These are phyloP conservation scores for Colletotrichum musicola DNA, from an alignment of 2,329 filamentous ascomycete genomes.

Conservation along the genomic window DNA sequence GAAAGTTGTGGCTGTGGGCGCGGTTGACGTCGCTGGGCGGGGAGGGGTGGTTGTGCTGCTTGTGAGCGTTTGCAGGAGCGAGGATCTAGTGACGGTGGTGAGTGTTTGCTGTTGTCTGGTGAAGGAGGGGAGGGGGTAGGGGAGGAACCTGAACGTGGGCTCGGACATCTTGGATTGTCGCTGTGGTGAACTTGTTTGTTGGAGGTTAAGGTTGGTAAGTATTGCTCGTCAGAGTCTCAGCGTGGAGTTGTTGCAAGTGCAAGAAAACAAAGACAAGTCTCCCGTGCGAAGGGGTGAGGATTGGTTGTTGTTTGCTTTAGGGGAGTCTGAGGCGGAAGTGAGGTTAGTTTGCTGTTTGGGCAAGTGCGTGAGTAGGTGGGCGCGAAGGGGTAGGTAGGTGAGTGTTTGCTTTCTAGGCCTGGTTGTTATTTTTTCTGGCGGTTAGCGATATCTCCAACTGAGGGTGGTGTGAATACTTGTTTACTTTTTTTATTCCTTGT, in stretches of 20 bases:
- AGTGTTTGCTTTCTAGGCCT: not conserved
- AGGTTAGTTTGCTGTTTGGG: too few species aligned
- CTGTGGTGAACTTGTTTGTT: not conserved
- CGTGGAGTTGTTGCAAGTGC: not conserved
- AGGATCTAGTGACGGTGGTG: not conserved
- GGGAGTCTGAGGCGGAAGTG: too few species aligned
- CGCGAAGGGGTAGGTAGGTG: not conserved
- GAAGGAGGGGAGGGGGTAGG: not conserved
- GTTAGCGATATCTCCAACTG: not conserved
- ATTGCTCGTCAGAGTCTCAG: not conserved
- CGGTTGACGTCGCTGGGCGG: not conserved
- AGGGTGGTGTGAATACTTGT: not conserved
- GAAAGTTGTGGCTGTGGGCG: not conserved
- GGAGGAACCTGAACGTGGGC: not conserved
- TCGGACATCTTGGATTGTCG: not conserved
- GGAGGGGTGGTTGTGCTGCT: not conserved
- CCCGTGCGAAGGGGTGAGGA: too few species aligned
- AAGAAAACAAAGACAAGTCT: not conserved
- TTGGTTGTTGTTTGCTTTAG: too few species aligned
- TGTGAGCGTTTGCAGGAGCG: not conserved
- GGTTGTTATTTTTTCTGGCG: not conserved
- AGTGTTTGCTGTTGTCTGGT: not conserved
- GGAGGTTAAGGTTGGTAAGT: not conserved
- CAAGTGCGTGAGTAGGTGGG: too few species aligned
- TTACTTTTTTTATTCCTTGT: not conserved